Evolutionary conservation across 73 alveolate genomes (phyloP), one percentile per base, ranked within the genome.

Genomic region (Paramecium biaurelia): DNA sequence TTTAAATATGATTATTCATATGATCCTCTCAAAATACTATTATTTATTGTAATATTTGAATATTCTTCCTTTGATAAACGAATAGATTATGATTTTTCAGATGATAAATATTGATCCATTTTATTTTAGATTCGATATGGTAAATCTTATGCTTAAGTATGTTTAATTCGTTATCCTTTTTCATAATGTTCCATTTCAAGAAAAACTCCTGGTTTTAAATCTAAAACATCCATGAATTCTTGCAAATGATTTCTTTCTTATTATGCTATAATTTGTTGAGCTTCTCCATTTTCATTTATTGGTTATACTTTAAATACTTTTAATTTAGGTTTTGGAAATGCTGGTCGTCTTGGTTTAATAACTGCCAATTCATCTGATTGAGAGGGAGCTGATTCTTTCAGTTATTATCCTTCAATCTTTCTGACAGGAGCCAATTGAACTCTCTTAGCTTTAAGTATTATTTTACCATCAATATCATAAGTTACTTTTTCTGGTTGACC

Each of bases 381-480:
- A 30, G 70, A 26, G 0, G 90, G 76, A 30, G 70, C 74, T 6
- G 86, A 38, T 79, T 38, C 90, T 24, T 43, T 79, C 26, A 43
- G 18, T 79, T 42, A 34, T 79, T 21, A 41, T 7, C 90, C 42
- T 47, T 79, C 70, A 43, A 32, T 47, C 74, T 43, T 43, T 34
- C 15, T 79, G 1, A 79, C 30, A 10, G 45, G 70, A 9, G 90
- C 63, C 20, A 79, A 34, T 42, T 79, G 21, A 1, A 47, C 41
- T 79, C 56, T 41, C 24, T 79, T 79, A n/a, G 45, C 56, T 24
- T 79, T 79, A 9, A 79, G 32, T 42, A 79, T 79, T 24, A 79
- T 32, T 79, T 79, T 79, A 23, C 90, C 90, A 79, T 79, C 90
- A 43, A 43, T 14, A 45, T 79, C 90, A 21, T 79, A 79, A 79